Conservation (phyloP, 306 rosid genomes). For the Crotalaria pallida region DNA sequence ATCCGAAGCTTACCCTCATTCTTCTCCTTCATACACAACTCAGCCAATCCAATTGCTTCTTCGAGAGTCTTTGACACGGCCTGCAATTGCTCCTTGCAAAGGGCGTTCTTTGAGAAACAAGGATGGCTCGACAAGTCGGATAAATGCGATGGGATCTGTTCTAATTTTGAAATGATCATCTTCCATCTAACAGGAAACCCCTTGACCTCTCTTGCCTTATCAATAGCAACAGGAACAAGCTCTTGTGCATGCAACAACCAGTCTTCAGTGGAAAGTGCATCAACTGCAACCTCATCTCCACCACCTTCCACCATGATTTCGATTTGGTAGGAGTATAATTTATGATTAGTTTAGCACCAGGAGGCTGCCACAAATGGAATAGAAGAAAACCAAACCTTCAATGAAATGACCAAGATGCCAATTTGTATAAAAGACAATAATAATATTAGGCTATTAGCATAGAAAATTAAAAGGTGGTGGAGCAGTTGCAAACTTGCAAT, state of each 20-base stretch:
- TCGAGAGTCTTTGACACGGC: conserved; percentile 53
- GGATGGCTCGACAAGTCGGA: conserved; percentile 91
- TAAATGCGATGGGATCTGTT: conserved; percentile 67
- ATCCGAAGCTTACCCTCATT: conserved; percentile 83
- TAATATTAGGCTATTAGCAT: conserved; percentile 22
- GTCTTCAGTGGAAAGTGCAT: conserved; percentile 51
- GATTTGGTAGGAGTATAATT: conserved; percentile 19
- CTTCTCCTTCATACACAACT: conserved; percentile 58
- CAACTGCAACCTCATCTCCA: conserved; percentile 29
- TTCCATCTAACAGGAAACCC: conserved; percentile 80
- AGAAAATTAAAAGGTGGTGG: conserved; percentile 39
- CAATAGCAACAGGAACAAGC: conserved; percentile 62
- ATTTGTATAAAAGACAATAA: conserved; percentile 11
- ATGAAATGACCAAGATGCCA: conserved; percentile 29
- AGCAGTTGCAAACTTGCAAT: conserved; percentile 73
- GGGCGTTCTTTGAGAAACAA: conserved; percentile 77
- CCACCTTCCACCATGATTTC: conserved; percentile 67
- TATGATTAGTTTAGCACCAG: background rate
- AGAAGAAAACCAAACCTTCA: conserved; percentile 26
- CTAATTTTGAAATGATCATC: conserved; percentile 69
- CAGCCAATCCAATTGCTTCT: conserved; percentile 51
- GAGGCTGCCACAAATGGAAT: conserved; percentile 28
- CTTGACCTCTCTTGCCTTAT: conserved; percentile 65
- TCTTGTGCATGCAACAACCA: conserved; percentile 59
- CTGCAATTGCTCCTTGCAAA: conserved; percentile 88